Base-by-base conservation (phyloP, 176 grass and related monocot species). In the Musa schizocarpa region DNA sequence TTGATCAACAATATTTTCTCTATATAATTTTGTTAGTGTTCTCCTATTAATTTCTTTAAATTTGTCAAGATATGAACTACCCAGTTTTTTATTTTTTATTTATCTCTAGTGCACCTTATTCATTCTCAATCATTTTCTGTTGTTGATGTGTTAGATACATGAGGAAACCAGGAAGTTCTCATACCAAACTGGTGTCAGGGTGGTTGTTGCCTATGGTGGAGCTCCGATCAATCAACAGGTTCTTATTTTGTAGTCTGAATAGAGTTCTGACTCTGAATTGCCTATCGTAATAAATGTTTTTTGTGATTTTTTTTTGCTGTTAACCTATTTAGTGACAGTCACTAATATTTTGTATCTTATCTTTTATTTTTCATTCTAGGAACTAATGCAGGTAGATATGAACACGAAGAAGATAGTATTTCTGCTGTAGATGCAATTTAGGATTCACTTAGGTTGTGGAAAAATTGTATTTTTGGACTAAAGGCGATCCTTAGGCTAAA, bases 171-270 rank as follows among this genome's bases (percentile, higher is more conserved):
- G 53, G 76, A 97, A 97, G 82, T 97, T 97, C 56, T 78, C 93
- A 8, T 97, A 93, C 34, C 90, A 97, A 65, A 89, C 93, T 89
- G 90, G 90, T 79, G 90, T 97, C 74, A 89, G 77, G 23, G 93
- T 81, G 20, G 86, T 90, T 43, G 93, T 97, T 83, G 93, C 90
- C 69, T 97, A 97, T 85, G 93, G 93, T 73, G 90, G 93, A 71
- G 88, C 93, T 71, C 93, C 93, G 69, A 97, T 97, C 61, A 77
- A 90, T 71, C 90, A 97, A 2, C 90, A 97, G 95, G 95, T 99
- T 65, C 71, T 70, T 63, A 65, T 88, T 29, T 61, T 14, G 53
- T 25, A 1, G 53, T n/a, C 21, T 8, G 34, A 43, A 43, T 71
- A 4, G 34, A 43, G 4, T 71, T 54, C 17, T 50, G 63, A 21